A percentile compares a stretch with the other conserved stretches of the same genome.
phyloP scores from a whole-genome alignment of 805 yeast genomes.

The Saturnispora mendoncae region DNA sequence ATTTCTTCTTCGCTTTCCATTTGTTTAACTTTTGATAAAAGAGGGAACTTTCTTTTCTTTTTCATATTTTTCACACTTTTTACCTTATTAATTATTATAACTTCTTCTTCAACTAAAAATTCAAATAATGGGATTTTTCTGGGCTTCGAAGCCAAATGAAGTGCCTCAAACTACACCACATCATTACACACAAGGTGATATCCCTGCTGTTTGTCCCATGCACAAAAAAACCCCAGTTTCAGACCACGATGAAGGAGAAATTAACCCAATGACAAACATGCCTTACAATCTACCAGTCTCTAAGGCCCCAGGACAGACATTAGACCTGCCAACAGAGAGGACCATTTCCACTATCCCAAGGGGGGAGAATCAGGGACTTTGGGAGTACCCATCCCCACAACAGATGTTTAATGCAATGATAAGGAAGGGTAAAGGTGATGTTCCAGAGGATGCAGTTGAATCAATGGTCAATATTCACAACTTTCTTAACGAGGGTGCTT shows the following conservation, averaged over 20 bases:
- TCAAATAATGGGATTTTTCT: conserved; percentile 69
- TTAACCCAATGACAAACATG: conserved; percentile 87
- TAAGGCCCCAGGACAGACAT: conserved; percentile 70
- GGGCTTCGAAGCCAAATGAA: conserved; percentile 41
- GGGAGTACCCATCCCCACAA: conserved; percentile 99
- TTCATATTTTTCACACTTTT: neutral
- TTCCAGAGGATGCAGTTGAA: conserved; percentile 93
- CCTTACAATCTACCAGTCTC: conserved; percentile 61
- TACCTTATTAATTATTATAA: neutral
- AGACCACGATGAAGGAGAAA: too few relatives aligned
- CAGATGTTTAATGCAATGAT: conserved; percentile 98
- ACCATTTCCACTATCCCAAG: conserved; percentile 81
- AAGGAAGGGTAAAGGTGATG: conserved; percentile 83
- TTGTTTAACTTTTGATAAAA: too few relatives aligned
- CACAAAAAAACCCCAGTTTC: too few relatives aligned
- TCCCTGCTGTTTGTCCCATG: conserved; percentile 9
- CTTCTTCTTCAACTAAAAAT: neutral
- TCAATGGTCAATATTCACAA: conserved; percentile 96
- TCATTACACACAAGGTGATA: neutral
- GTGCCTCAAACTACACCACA: too few relatives aligned
- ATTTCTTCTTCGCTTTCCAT: conserved; percentile 40
- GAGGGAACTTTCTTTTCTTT: neutral
- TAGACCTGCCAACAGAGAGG: conserved; percentile 74
- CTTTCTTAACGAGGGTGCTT: conserved; percentile 93
- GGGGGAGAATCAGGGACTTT: conserved; percentile 64